Evolutionary conservation across 2,329 filamentous ascomycete genomes (phyloP).

Genomic region (Cyphellophora attinorum): DNA sequence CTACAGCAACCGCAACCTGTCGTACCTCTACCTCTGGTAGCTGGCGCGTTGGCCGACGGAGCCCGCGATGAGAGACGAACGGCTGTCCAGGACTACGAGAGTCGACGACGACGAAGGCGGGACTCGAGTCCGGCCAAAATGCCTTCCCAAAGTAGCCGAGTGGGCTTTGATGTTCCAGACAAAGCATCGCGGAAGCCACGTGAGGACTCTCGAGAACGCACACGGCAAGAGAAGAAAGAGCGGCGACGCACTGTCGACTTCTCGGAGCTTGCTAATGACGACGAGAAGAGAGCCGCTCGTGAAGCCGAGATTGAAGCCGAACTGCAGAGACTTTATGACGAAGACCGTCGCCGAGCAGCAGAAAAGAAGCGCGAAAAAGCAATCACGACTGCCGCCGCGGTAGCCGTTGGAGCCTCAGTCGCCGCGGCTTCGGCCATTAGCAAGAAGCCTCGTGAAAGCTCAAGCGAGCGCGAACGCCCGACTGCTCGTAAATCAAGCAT

Average conservation of each 20-base stretch:
- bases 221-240: constrained; percentile 14
- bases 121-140: constrained; percentile 14
- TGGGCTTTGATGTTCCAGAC: constrained; percentile 49
- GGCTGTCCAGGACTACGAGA: background rate
- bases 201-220: constrained; percentile 21
- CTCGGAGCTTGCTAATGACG: background rate
- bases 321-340: constrained; percentile 14
- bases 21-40: constrained; percentile 51
- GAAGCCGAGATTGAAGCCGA: constrained; percentile 18
- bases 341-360: constrained; percentile 11
- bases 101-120: constrained; percentile 4
- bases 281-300: constrained; percentile 5
- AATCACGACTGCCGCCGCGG: constrained; percentile 35
- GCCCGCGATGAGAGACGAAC: background rate
- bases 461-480: constrained; percentile 18
- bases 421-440: constrained; percentile 32
- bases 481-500: constrained; percentile 21
- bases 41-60: constrained; percentile 12
- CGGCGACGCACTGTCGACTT: constrained; percentile 11
- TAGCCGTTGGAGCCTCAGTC: constrained; percentile 37
- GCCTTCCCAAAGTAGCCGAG: constrained; percentile 33
- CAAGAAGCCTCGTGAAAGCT: constrained; percentile 15
- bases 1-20: constrained; percentile 82
- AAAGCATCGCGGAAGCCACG: constrained; percentile 42
- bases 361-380: constrained; percentile 14